phyloP scores from a whole-genome alignment of 169 alveolate genomes.

The Cryptosporidium tyzzeri region DNA sequence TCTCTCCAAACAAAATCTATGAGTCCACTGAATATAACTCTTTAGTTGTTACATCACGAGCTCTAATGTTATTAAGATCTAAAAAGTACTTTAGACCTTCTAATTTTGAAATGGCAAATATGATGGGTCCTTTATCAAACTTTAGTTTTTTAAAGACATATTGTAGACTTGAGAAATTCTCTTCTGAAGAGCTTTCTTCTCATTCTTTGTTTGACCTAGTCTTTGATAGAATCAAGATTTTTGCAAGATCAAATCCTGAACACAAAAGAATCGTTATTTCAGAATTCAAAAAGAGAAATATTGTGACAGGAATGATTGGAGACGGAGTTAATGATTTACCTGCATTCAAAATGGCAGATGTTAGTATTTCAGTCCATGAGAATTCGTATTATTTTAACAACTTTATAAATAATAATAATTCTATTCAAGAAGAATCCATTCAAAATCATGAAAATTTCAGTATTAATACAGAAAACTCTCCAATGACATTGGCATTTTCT shows the following conservation, averaged over 20 bases:
- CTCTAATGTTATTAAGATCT: slow-evolving; percentile 28
- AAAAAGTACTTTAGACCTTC: slow-evolving; percentile 13
- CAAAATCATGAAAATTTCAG: neutral
- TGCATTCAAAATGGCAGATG: slow-evolving; percentile 65
- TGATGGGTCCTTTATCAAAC: neutral
- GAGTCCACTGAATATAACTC: slow-evolving; percentile 44
- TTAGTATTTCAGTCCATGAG: slow-evolving; percentile 47
- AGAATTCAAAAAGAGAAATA: slow-evolving; percentile 17
- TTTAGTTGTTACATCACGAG: slow-evolving; percentile 53
- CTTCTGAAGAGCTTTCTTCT: slow-evolving; percentile 5
- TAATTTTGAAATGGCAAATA: neutral
- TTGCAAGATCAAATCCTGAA: slow-evolving; percentile 60
- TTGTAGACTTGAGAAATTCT: neutral
- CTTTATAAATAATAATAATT: neutral
- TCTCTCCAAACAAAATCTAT: slow-evolving; percentile 19
- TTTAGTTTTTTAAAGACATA: neutral
- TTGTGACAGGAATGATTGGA: slow-evolving; percentile 67
- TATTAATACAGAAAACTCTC: slow-evolving; percentile 27
- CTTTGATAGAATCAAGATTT: slow-evolving; percentile 49
- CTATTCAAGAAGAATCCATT: neutral
- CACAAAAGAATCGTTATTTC: slow-evolving; percentile 37
- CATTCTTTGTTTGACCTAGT: slow-evolving; percentile 17
- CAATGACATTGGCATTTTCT: slow-evolving; percentile 65
- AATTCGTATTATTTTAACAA: slow-evolving; percentile 9
- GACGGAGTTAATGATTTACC: slow-evolving; percentile 70